phyloP scores from a whole-genome alignment of 2,329 filamentous ascomycete genomes.

The Penicillium thymicola region DNA sequence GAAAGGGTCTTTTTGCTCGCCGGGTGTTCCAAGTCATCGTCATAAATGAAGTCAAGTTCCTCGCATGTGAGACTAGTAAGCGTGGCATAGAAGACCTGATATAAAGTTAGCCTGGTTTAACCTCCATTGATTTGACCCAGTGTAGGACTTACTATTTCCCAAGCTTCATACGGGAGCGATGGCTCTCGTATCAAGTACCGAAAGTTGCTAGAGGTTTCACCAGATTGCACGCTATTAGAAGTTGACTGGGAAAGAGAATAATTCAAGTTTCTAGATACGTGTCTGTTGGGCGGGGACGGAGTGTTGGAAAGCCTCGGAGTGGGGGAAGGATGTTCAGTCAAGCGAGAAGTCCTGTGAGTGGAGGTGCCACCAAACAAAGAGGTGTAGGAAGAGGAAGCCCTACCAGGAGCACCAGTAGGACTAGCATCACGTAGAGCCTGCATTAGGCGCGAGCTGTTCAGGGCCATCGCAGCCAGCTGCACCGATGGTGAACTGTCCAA shows the following conservation, averaged over 20 bases:
- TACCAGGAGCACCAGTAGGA: too few relatives aligned
- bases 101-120: background rate
- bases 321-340: background rate
- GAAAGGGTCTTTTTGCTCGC: background rate
- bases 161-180: background rate
- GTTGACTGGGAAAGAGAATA: too few relatives aligned
- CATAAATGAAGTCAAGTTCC: background rate
- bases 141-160: background rate
- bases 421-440: background rate
- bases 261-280: background rate
- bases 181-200: background rate
- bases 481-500: background rate
- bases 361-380: background rate
- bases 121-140: background rate
- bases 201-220: too few relatives aligned
- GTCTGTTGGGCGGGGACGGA: background rate
- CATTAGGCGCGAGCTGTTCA: too few relatives aligned
- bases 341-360: background rate
- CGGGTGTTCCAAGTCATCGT: background rate
- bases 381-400: background rate
- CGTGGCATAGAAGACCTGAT: background rate
- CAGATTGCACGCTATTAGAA: background rate
- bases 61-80: background rate
- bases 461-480: background rate
- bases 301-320: background rate